Evolutionary conservation across 108 stramenopile species (phyloP).

Genomic region (Cylindrotheca closterium): DNA sequence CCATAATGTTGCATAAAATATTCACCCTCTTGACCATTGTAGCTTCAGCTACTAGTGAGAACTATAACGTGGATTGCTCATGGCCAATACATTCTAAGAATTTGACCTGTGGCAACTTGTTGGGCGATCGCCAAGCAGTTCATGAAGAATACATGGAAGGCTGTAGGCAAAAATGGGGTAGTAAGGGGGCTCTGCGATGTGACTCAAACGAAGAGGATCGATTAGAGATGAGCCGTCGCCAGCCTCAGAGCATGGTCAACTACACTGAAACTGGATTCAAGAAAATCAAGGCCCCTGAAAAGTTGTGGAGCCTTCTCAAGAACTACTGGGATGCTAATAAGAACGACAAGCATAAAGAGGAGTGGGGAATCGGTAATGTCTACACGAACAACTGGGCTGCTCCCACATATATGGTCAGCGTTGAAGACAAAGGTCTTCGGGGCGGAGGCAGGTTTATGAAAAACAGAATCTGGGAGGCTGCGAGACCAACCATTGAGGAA

Average conservation of each 20-base stretch:
- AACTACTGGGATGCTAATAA: slow-evolving; percentile 67
- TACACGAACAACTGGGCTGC: slow-evolving; percentile 78
- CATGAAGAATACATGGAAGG: slow-evolving; percentile 81
- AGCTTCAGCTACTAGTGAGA: background rate
- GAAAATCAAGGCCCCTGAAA: slow-evolving; percentile 62
- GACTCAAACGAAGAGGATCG: slow-evolving; percentile 69
- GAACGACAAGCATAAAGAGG: slow-evolving; percentile 47
- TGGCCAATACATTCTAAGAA: slow-evolving; percentile 71
- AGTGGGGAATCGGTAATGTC: slow-evolving; percentile 67
- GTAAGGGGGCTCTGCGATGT: slow-evolving; percentile 37
- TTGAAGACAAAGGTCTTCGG: slow-evolving; percentile 61
- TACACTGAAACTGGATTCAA: slow-evolving; percentile 81
- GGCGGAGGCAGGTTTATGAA: slow-evolving; percentile 73
- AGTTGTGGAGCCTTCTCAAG: slow-evolving; percentile 54
- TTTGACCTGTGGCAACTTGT: slow-evolving; percentile 46
- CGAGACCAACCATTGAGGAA: slow-evolving; percentile 71
- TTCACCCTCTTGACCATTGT: background rate
- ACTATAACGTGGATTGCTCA: slow-evolving; percentile 75
- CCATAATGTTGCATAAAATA: no score
- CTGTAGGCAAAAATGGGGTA: slow-evolving; percentile 58
- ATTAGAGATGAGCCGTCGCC: slow-evolving; percentile 64
- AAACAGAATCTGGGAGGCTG: slow-evolving; percentile 71
- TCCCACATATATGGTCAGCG: slow-evolving; percentile 77
- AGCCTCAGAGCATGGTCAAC: slow-evolving; percentile 77
- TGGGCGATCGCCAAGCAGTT: slow-evolving; percentile 40